Evolutionary conservation across 352 stramenopile genomes (phyloP).

Genomic region (Thalassiosira mediterranea): DNA sequence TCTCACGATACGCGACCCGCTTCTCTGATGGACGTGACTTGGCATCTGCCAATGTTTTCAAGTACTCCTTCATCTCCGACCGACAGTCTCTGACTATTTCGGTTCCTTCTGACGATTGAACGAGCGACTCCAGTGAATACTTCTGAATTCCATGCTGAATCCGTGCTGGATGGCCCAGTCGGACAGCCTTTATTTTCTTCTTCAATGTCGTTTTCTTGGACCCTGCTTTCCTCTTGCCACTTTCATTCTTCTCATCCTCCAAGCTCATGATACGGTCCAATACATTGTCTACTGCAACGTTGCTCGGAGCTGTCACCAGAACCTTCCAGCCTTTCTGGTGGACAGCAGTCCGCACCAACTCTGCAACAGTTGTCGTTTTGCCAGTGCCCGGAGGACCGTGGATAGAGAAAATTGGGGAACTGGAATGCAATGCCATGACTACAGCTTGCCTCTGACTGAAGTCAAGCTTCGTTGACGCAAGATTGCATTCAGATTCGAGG

Average conservation of each 20-base stretch:
- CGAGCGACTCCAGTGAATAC: slow-evolving; percentile 93
- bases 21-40: slow-evolving; percentile 65
- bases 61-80: slow-evolving; percentile 86
- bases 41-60: slow-evolving; percentile 62
- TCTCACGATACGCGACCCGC: slow-evolving; percentile 80
- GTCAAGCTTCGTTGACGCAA: slow-evolving; percentile 59
- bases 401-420: slow-evolving; percentile 68
- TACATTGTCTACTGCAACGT: slow-evolving; percentile 98
- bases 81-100: slow-evolving; percentile 95
- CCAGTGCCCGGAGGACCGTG: slow-evolving; percentile 83
- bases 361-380: slow-evolving; percentile 96
- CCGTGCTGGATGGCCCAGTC: slow-evolving; percentile 94
- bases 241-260: slow-evolving; percentile 30
- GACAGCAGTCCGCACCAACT: slow-evolving; percentile 94
- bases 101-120: slow-evolving; percentile 91
- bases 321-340: slow-evolving; percentile 87
- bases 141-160: slow-evolving; percentile 89
- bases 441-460: slow-evolving; percentile 77
- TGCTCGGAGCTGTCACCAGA: slow-evolving; percentile 96
- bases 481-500: slow-evolving; percentile 41
- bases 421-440: slow-evolving; percentile 63
- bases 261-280: slow-evolving; percentile 90
- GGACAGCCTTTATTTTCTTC: slow-evolving; percentile 69
- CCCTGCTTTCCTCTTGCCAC: slow-evolving; percentile 27
- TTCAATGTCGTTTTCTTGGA: slow-evolving; percentile 27